Base-by-base conservation (phyloP, 192 early-diverging fungal genomes). In the Rhizoclosmatium sp. region DNA sequence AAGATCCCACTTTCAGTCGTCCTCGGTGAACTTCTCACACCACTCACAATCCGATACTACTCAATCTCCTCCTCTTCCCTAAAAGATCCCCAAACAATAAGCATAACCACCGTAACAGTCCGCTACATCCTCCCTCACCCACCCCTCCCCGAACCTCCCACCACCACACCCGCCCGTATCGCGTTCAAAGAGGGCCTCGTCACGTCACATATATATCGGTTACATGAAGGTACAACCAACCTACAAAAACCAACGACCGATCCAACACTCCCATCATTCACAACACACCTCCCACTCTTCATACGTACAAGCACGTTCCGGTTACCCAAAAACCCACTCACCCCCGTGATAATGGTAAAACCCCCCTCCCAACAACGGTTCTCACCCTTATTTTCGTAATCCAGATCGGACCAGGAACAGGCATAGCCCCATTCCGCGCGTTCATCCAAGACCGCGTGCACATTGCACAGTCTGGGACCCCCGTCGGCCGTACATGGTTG, bases 361-460 rank as follows among this genome's bases (percentile, higher is more conserved):
- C 21, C 21, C 10, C 10, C 21, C 21, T 16, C 21, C 51, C 16
- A 12, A 12, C 16, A 12, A 7, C 16, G 51, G 0, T 7, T 54
- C 51, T 54, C 5, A 54, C 16, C 16, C 16, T 54, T 54, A 12
- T 54, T 54, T 10, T 41, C 23, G 31, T 0, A 31, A 31, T 10
- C 5, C 10, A 65, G 62, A 72, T 99, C 47, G 98, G 98, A 0
- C 98, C 98, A n/a, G 98, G 98, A 60, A 99, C 98, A 3, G 98
- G 98, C 56, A 93, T 99, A 46, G 98, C 98, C 16, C 98, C 98
- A 44, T 98, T 99, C 93, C 91, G 98, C 62, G 98, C 93, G 3
- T 99, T 99, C 79, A 82, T 98, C 10, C 92, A 93, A 68, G 98
- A 99, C 79, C 94, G 98, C 64, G 91, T 93, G 4, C 78, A 85